These are phyloP conservation scores for Neckera pumila DNA, from an alignment of 225 moss, liverwort and hornwort species.

Conservation along the genomic window DNA sequence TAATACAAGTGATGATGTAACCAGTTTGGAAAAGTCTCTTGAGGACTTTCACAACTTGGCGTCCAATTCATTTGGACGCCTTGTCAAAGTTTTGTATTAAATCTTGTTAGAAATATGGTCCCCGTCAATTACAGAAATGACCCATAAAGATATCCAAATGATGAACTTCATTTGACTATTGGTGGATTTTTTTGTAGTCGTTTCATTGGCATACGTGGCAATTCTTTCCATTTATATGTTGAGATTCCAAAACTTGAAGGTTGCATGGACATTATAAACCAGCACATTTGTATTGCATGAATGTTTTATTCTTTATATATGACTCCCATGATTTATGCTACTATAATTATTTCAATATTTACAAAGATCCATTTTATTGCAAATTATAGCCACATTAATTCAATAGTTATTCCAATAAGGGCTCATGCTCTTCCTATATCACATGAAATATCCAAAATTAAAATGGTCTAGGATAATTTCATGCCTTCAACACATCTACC, in stretches of 20 bases:
- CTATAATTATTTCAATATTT: neutral
- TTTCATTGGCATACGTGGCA: accelerated
- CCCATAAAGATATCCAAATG: neutral
- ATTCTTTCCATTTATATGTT: neutral
- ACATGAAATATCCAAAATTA: neutral
- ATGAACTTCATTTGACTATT: neutral
- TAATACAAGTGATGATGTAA: neutral
- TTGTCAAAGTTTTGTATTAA: neutral
- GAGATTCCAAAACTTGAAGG: neutral
- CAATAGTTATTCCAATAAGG: no score
- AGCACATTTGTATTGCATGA: neutral
- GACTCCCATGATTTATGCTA: neutral
- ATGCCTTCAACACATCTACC: neutral
- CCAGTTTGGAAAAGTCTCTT: neutral
- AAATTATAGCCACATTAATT: neutral
- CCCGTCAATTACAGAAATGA: accelerated
- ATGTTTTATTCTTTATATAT: neutral
- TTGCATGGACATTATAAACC: neutral
- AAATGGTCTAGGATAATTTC: neutral
- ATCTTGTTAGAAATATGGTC: neutral
- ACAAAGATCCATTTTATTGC: neutral
- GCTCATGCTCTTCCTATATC: accelerated
- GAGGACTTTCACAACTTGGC: neutral
- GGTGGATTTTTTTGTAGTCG: accelerated
- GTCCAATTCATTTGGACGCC: accelerated